A percentile compares a stretch with the other conserved stretches of the same genome.
phyloP scores from a whole-genome alignment of 495 filamentous ascomycete genomes.

The Penicillium nucicola region DNA sequence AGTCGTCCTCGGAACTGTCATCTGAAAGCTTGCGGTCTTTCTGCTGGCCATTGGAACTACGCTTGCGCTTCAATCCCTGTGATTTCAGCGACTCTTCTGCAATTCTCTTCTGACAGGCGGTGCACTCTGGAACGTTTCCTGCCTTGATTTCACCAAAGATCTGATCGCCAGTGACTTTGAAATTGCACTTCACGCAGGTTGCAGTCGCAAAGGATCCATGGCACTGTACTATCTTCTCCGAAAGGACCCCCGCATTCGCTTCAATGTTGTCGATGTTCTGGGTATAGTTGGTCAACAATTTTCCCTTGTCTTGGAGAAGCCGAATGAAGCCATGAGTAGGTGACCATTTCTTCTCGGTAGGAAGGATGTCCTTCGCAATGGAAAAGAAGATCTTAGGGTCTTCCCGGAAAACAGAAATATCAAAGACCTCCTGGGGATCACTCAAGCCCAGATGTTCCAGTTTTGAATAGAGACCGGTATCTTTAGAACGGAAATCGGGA shows the following conservation, averaged over 20 bases:
- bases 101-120: constrained; percentile 36
- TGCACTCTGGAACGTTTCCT: constrained; percentile 62
- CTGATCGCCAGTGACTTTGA: constrained; percentile 68
- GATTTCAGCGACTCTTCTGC: constrained; percentile 36
- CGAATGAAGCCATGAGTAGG: constrained; percentile 94
- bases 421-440: constrained; percentile 94
- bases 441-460: constrained; percentile 70
- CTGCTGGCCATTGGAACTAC: constrained; percentile 57
- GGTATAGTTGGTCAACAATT: constrained; percentile 93
- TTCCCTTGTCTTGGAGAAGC: constrained; percentile 86
- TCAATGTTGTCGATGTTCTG: constrained; percentile 99
- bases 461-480: constrained; percentile 67
- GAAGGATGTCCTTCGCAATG: constrained; percentile 87
- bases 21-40: constrained; percentile 51
- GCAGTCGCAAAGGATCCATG: constrained; percentile 95
- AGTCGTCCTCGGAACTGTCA: constrained; percentile 69
- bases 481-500: constrained; percentile 66
- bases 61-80: constrained; percentile 72
- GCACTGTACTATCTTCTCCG: constrained; percentile 89
- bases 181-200: constrained; percentile 78
- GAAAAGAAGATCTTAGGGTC: constrained; percentile 91
- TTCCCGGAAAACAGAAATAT: constrained; percentile 79
- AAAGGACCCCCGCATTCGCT: constrained; percentile 74
- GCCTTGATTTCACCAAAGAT: constrained; percentile 78
- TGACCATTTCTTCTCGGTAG: constrained; percentile 67